phyloP scores from a whole-genome alignment of 139 green algal genomes.

The Chlorella sp. region DNA sequence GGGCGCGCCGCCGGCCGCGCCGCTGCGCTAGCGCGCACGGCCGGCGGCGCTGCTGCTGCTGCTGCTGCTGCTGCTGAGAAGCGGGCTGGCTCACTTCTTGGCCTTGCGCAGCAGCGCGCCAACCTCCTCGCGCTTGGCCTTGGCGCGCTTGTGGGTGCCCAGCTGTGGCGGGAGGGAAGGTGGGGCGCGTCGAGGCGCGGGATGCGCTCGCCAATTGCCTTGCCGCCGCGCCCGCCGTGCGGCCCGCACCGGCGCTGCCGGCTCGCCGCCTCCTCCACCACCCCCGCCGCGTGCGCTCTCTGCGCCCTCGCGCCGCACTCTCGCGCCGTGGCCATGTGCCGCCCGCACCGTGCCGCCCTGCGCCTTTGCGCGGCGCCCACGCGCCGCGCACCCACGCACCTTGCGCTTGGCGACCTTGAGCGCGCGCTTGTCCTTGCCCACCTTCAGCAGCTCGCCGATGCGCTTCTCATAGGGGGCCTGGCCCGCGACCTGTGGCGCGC shows the following conservation, averaged over 20 bases:
- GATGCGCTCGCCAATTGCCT: background rate
- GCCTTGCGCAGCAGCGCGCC: conserved; percentile 77
- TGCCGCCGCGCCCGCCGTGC: background rate
- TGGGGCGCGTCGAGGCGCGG: no score
- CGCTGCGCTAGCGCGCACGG: no score
- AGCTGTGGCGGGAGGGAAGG: conserved; percentile 61
- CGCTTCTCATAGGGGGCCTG: conserved; percentile 96
- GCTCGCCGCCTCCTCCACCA: background rate
- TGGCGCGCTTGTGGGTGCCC: conserved; percentile 93
- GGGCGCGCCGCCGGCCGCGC: no score
- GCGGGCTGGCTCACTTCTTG: conserved; percentile 60
- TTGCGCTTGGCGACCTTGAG: conserved; percentile 97
- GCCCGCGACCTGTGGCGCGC: no score
- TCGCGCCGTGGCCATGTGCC: background rate
- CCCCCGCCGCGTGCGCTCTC: no score
- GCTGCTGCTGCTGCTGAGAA: background rate
- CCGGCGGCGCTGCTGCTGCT: background rate
- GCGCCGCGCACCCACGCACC: conserved; percentile 48
- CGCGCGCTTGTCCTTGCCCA: conserved; percentile 94
- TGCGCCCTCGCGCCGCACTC: background rate
- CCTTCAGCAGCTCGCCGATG: conserved; percentile 93
- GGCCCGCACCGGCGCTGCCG: background rate
- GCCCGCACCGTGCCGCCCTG: background rate
- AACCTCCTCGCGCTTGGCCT: conserved; percentile 97
- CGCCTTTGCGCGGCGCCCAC: background rate